These are phyloP conservation scores for Rhodomyrtus psidioides DNA, from an alignment of 441 rosid genomes.

Conservation along the genomic window DNA sequence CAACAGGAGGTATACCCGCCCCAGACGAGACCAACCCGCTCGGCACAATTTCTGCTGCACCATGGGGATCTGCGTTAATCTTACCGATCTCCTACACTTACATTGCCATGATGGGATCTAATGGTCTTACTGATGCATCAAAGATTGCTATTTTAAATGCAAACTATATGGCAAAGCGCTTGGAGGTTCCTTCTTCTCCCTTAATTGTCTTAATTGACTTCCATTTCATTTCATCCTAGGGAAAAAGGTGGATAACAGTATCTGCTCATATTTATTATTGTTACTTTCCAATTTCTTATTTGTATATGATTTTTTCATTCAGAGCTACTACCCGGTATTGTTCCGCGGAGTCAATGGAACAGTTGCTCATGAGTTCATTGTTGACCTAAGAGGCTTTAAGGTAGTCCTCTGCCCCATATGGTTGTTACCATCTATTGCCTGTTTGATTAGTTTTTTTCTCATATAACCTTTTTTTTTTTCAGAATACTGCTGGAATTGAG, in stretches of 20 bases:
- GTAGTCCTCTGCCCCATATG: slow-evolving; percentile 22
- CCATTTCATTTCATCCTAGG: background rate
- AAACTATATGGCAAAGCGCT: slow-evolving; percentile 97
- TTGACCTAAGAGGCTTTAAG: slow-evolving; percentile 93
- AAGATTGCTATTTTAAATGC: slow-evolving; percentile 92
- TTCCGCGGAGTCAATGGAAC: slow-evolving; percentile 97
- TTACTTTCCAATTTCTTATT: background rate
- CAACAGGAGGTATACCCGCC: slow-evolving; percentile 82
- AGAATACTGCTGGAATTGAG: slow-evolving; percentile 90
- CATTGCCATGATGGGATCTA: slow-evolving; percentile 98
- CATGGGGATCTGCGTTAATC: slow-evolving; percentile 97
- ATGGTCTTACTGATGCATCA: slow-evolving; percentile 91
- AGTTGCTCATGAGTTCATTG: slow-evolving; percentile 88
- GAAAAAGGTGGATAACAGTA: background rate
- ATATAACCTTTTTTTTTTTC: slow-evolving; percentile 4
- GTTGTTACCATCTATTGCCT: background rate
- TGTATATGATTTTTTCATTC: slow-evolving; percentile 6
- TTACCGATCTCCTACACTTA: slow-evolving; percentile 90
- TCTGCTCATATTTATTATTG: background rate
- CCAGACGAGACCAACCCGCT: slow-evolving; percentile 56
- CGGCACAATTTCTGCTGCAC: slow-evolving; percentile 93
- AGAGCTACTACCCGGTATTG: slow-evolving; percentile 75
- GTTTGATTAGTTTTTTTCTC: background rate
- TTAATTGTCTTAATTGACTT: background rate
- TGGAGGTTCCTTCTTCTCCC: slow-evolving; percentile 51